These are phyloP conservation scores for Lolium multiflorum DNA, from an alignment of 176 grass and related monocot species.

Conservation along the genomic window DNA sequence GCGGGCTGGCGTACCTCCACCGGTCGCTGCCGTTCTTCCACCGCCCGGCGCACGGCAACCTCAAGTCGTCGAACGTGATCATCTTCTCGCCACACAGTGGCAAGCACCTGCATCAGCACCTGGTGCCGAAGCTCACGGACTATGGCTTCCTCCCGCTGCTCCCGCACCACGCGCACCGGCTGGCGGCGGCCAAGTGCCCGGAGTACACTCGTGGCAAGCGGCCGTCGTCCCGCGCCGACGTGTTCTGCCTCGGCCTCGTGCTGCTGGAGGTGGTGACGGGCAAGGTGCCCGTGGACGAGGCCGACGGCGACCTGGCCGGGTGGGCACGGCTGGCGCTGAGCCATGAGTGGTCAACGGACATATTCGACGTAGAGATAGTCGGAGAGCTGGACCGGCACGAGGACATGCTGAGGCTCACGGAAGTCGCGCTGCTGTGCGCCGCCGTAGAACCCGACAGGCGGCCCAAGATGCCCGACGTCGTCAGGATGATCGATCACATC, in stretches of 20 bases:
- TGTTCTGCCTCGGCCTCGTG: constrained; percentile 88
- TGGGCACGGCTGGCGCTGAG: constrained; percentile 81
- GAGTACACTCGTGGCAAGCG: constrained; percentile 58
- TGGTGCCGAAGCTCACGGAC: constrained; percentile 78
- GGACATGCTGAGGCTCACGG: constrained; percentile 84
- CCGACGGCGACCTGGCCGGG: constrained; percentile 69
- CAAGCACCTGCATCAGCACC: background rate
- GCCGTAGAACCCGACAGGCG: constrained; percentile 65
- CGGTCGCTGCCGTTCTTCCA: constrained; percentile 66
- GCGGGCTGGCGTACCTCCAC: constrained; percentile 77
- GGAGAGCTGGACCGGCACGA: constrained; percentile 59
- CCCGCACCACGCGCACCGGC: constrained; percentile 52
- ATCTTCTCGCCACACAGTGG: constrained; percentile 14
- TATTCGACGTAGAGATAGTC: constrained; percentile 86
- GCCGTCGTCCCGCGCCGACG: constrained; percentile 67
- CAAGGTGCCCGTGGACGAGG: constrained; percentile 65
- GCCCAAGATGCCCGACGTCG: constrained; percentile 65
- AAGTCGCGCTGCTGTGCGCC: constrained; percentile 79
- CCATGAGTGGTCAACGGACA: constrained; percentile 93
- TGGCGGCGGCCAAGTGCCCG: constrained; percentile 67
- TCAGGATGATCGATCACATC: constrained; percentile 79
- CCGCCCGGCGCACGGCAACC: constrained; percentile 81
- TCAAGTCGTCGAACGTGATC: constrained; percentile 91
- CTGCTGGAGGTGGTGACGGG: constrained; percentile 89
- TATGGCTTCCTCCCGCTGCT: constrained; percentile 74